Evolutionary conservation across 495 filamentous ascomycete genomes (phyloP), one percentile per base, ranked within the genome.

Genomic region (Halenospora varia): DNA sequence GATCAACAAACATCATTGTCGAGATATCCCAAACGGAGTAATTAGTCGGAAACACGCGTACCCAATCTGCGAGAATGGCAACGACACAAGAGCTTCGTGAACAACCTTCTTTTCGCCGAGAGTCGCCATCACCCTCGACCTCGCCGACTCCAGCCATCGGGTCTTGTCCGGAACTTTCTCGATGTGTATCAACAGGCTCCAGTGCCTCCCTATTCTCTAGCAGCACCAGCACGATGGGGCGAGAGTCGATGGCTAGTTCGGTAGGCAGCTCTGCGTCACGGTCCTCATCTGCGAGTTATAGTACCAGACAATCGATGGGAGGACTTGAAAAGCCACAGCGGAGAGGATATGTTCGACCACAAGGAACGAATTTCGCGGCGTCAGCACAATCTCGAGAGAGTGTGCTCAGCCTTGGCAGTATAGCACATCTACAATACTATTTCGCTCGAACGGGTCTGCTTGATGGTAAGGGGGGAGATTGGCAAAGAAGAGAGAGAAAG

Each of bases 391-490:
- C 89, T 45, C 78, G 94, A 57, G 92, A 97, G 60, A 96, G 91
- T 64, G 94, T 98, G 54, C 85, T 97, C 80, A 96, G 89, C 67
- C 73, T 98, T 59, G 94, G 94, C 22, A 96, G 92, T 67, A 98
- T 98, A 64, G 90, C 92, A 47, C 94, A 98, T 73, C 74, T 98
- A 63, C 94, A 98, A 66, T 96, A 98, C 70, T 98, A 97, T 70
- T 98, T 98, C 70, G 93, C 94, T 39, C 80, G 95, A 50, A 98
- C 94, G 2, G 94, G 94, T 2, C 70, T 98, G 51, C 70, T 98
- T 48, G 94, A 98, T 65, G 92, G 93, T 35, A 97, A 96, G 69
- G 92, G 92, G 17, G 94, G 86, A 48, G 92, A 56, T 73, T 92
- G 52, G 84, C 86, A 8, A 88, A 82, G 54, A 87, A 87, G 62